These are phyloP conservation scores for Colletotrichum australisinense DNA, from an alignment of 2,329 filamentous ascomycete genomes.

Conservation along the genomic window DNA sequence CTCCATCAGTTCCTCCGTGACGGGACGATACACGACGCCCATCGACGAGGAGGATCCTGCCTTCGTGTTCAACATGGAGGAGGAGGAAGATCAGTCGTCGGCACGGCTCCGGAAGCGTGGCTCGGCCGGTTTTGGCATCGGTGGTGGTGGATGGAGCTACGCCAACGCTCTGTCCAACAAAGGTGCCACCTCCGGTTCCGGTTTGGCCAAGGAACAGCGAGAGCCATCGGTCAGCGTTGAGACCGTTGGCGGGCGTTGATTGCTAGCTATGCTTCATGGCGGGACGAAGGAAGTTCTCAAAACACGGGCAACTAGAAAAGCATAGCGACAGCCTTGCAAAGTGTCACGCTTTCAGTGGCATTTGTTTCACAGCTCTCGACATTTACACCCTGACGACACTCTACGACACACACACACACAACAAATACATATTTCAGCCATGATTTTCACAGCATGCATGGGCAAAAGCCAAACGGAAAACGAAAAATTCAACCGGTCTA, in stretches of 20 bases:
- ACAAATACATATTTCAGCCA: conserved; percentile 25
- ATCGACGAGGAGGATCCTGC: conserved; percentile 74
- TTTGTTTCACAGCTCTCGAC: conserved; percentile 19
- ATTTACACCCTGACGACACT: conserved; percentile 33
- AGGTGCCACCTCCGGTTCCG: conserved; percentile 14
- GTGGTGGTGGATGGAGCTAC: conserved; percentile 52
- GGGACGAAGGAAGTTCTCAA: not conserved
- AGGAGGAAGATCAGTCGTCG: conserved; percentile 62
- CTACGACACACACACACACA: conserved; percentile 6
- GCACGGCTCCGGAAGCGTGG: conserved; percentile 60
- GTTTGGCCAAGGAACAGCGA: conserved; percentile 35
- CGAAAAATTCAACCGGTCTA: conserved; percentile 32
- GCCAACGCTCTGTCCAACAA: conserved; percentile 43
- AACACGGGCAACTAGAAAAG: conserved; percentile 10
- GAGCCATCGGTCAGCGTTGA: conserved; percentile 36
- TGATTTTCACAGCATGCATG: conserved; percentile 33
- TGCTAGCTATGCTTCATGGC: not conserved
- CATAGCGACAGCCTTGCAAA: conserved; percentile 31
- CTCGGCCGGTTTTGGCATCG: conserved; percentile 55
- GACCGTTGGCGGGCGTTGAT: conserved; percentile 37
- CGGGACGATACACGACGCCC: conserved; percentile 70
- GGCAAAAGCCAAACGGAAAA: conserved; percentile 31
- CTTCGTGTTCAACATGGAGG: conserved; percentile 75
- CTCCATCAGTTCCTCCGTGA: conserved; percentile 65
- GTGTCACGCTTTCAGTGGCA: conserved; percentile 10